Evolutionary conservation across 129 eudicot species (phyloP), one percentile per base, ranked within the genome.

Genomic region (Calendula officinalis): DNA sequence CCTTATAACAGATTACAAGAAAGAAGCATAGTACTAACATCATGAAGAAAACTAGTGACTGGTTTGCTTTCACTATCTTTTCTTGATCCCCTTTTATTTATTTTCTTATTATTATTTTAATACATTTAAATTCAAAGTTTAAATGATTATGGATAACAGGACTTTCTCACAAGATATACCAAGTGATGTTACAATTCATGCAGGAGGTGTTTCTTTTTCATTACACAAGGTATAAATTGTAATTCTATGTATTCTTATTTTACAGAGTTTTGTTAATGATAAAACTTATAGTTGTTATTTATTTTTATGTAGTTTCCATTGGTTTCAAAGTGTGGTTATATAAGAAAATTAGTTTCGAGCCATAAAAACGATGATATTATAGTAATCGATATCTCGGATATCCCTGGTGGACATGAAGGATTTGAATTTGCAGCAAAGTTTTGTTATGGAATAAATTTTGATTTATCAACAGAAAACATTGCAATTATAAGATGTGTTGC

Each of bases 371-470:
- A 49, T 13, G 80, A 83, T 40, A 46, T 15, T 63, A 55, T 82
- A 13, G 73, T 36, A 16, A 53, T 94, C 33, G 82, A 89, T 67
- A 77, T 94, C 60, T 78, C 88, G 11, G 86, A 89, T 62, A 44
- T 94, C 53, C 97, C 99, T 0, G 95, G 99, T 13, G 97, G 97
- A 32, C 66, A 84, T 33, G 94, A 88, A 52, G 87, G 88, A 15
- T 94, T 94, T 49, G 97, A 89, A 63, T 90, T 94, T 6, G 99
- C 99, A 3, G 90, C 97, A 49, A 94, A 89, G 56, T 94, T 94
- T 72, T 94, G 99, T 77, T 94, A 94, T 56, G 95, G 95, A 32
- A 70, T 94, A 17, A 89, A 94, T 62, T 94, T 89, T 10, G 99
- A 94, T 56, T 73, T 89, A 46, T 74, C 77, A 9, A 83, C 84